Conservation (phyloP, 108 stramenopile genomes). For the Poteriospumella lacustris region DNA sequence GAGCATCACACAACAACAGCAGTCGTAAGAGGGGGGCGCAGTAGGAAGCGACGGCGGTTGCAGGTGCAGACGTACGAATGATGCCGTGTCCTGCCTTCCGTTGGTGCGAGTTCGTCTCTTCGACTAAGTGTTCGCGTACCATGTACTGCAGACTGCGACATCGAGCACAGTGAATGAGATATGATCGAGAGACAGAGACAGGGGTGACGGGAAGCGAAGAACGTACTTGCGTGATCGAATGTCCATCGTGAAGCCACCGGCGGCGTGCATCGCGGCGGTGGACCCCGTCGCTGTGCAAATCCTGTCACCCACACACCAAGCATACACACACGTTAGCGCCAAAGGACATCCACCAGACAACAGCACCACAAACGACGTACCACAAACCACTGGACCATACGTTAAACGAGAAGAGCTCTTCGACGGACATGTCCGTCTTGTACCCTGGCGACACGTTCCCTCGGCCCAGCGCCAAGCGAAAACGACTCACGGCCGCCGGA, state of each 20-base stretch:
- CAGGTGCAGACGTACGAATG: conserved; percentile 39
- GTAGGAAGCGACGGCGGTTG: no score
- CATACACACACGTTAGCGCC: not conserved
- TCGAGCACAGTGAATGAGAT: not conserved
- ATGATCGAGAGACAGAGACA: not conserved
- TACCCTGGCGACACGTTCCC: conserved; percentile 15
- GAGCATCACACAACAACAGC: not conserved
- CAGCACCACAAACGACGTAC: conserved; percentile 12
- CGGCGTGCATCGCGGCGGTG: conserved; percentile 77
- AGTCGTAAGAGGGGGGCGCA: not conserved
- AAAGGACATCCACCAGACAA: no score
- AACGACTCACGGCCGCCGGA: conserved; percentile 83
- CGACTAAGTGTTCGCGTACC: conserved; percentile 82
- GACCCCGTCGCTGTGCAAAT: conserved; percentile 74
- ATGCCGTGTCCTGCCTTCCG: conserved; percentile 62
- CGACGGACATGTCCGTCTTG: not conserved
- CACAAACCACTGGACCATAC: conserved; percentile 81
- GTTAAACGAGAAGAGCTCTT: conserved; percentile 66
- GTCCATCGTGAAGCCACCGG: conserved; percentile 75
- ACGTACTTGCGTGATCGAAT: conserved; percentile 46
- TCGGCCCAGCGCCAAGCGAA: conserved; percentile 59
- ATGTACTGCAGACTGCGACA: conserved; percentile 68
- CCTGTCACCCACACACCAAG: conserved; percentile 29
- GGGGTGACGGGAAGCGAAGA: not conserved
- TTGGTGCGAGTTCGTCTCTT: conserved; percentile 60